Evolutionary conservation across 352 stramenopile genomes (phyloP).

Genomic region (Globisporangium megalacanthum): DNA sequence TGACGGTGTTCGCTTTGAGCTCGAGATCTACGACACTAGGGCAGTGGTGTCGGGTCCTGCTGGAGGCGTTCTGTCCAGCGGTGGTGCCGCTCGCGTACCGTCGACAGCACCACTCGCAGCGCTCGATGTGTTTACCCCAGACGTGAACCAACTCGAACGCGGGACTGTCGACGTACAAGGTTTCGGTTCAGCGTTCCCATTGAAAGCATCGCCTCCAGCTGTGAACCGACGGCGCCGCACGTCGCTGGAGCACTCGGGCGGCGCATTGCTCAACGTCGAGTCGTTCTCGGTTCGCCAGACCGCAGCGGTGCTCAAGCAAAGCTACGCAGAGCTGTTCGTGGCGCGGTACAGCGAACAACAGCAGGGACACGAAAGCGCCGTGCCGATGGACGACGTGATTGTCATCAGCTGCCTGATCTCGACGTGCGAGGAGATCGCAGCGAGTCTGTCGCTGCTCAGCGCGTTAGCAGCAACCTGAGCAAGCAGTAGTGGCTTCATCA

Average conservation of each 20-base stretch:
- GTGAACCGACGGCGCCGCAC: not conserved
- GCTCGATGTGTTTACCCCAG: no score
- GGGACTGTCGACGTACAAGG: not conserved
- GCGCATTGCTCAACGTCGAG: slow-evolving; percentile 35
- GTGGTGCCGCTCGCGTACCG: not conserved
- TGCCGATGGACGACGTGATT: slow-evolving; percentile 58
- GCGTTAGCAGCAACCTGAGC: slow-evolving; percentile 37
- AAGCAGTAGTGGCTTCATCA: no score
- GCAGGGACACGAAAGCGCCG: slow-evolving; percentile 12
- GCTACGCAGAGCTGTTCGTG: slow-evolving; percentile 40
- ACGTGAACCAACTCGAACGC: no score
- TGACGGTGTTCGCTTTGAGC: slow-evolving; percentile 66
- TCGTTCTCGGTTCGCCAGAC: slow-evolving; percentile 44
- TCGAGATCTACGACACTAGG: slow-evolving; percentile 51
- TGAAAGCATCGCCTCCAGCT: not conserved
- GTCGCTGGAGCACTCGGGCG: slow-evolving; percentile 11
- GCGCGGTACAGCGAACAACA: slow-evolving; percentile 20
- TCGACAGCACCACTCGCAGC: no score
- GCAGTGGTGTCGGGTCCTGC: slow-evolving; percentile 5
- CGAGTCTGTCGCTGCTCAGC: slow-evolving; percentile 44
- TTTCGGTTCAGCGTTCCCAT: no score
- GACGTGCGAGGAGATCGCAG: slow-evolving; percentile 42
- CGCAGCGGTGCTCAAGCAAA: slow-evolving; percentile 32
- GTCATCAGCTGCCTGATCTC: slow-evolving; percentile 67
- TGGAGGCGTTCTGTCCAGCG: no score